Percentiles rank a stretch among this genome's conserved stretches.
phyloP scores from a whole-genome alignment of 306 rosid species.

The Benincasa hispida region DNA sequence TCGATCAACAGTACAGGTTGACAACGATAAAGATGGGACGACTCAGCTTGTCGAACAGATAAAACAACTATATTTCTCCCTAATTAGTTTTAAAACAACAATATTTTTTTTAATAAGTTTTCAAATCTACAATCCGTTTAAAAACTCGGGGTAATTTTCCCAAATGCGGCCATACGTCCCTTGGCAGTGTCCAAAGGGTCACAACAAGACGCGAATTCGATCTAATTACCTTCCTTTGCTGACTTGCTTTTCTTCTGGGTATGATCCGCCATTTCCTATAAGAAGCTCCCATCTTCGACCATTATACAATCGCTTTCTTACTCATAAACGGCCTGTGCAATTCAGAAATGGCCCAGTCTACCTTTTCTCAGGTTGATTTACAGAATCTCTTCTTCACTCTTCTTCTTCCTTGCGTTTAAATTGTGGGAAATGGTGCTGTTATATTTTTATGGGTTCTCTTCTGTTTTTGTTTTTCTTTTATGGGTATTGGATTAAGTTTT shows the following conservation, averaged over 20 bases:
- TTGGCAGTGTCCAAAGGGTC: conserved; percentile 36
- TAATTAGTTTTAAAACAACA: too few relatives aligned
- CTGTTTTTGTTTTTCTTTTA: not conserved
- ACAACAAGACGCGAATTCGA: not conserved
- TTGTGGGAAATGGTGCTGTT: not conserved
- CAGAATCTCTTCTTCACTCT: not conserved
- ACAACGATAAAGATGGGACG: too few relatives aligned
- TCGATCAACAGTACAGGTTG: too few relatives aligned
- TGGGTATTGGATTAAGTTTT: not conserved
- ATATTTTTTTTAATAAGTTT: too few relatives aligned
- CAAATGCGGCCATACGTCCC: too few relatives aligned
- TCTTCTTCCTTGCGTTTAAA: conserved; percentile 13
- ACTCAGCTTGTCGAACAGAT: too few relatives aligned
- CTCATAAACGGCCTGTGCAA: not conserved
- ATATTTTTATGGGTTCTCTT: not conserved
- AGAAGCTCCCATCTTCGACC: not conserved
- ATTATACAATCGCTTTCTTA: not conserved
- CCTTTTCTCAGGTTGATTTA: conserved; percentile 29
- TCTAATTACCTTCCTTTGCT: not conserved
- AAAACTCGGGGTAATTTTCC: too few relatives aligned
- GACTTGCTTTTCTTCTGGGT: not conserved
- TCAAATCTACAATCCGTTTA: too few relatives aligned
- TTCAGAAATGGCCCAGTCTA: conserved; percentile 27
- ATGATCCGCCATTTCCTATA: conserved; percentile 10
- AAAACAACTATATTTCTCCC: too few relatives aligned